Percentiles rank a stretch among this genome's conserved stretches.
Evolutionary conservation across 2,329 filamentous ascomycete species (phyloP).

Genomic region (Paecilomyces dactylethromorphus): DNA sequence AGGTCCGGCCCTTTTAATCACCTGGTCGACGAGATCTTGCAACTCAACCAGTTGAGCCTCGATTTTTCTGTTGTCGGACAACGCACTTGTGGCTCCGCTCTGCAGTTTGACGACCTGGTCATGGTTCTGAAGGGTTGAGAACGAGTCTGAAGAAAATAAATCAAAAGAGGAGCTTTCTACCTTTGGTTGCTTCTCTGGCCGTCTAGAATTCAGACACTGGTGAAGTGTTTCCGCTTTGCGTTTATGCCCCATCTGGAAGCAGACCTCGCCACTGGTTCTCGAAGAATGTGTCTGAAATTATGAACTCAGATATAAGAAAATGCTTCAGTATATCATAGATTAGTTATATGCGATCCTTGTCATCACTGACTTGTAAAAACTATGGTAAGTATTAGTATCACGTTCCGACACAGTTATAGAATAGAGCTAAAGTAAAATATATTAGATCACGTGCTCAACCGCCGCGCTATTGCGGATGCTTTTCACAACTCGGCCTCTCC

Average conservation of each 20-base stretch:
- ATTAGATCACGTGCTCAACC: neutral
- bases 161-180: neutral
- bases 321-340: no score
- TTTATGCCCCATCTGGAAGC: neutral
- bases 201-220: neutral
- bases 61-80: slow-evolving; percentile 4
- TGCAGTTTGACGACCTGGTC: neutral
- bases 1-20: slow-evolving; percentile 11
- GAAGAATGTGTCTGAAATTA: no score
- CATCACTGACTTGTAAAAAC: neutral
- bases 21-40: slow-evolving; percentile 14
- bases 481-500: neutral
- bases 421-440: neutral
- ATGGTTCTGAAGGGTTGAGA: neutral
- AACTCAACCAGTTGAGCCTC: slow-evolving; percentile 13
- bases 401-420: neutral
- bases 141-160: neutral
- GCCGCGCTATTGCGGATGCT: neutral
- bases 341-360: neutral
- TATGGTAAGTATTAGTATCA: neutral
- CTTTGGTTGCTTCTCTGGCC: neutral
- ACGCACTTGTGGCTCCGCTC: slow-evolving; percentile 1
- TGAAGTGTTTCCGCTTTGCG: neutral
- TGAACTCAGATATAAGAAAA: no score
- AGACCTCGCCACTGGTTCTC: neutral